A percentile compares a stretch with the other conserved stretches of the same genome.
These are phyloP conservation scores for Peterozyma xylosa DNA, from an alignment of 805 yeast genomes.

Conservation along the genomic window DNA sequence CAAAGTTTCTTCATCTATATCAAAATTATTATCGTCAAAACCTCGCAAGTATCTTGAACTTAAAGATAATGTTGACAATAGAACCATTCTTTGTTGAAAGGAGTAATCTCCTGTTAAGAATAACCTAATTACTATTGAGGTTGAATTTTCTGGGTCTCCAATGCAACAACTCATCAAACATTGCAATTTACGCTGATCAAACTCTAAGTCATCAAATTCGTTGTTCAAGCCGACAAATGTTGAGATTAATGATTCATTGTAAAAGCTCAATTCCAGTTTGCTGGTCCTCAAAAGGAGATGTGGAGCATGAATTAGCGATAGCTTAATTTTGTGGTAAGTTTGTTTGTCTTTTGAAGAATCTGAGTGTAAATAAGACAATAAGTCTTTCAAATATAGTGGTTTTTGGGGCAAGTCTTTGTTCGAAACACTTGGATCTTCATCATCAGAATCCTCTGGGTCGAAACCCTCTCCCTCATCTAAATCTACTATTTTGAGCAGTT, in stretches of 20 bases:
- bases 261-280: slow-evolving; percentile 53
- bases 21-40: slow-evolving; percentile 17
- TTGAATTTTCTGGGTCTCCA: slow-evolving; percentile 29
- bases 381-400: slow-evolving; percentile 70
- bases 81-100: slow-evolving; percentile 64
- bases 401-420: slow-evolving; percentile 26
- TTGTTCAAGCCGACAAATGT: slow-evolving; percentile 48
- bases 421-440: slow-evolving; percentile 33
- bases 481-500: slow-evolving; percentile 10
- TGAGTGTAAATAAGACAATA: slow-evolving; percentile 46
- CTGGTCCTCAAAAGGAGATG: slow-evolving; percentile 61
- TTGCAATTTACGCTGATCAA: slow-evolving; percentile 60
- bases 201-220: slow-evolving; percentile 45
- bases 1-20: slow-evolving; percentile 26
- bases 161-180: slow-evolving; percentile 59
- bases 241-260: slow-evolving; percentile 46
- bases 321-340: slow-evolving; percentile 39
- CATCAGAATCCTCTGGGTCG: slow-evolving; percentile 41
- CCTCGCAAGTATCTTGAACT: slow-evolving; percentile 72
- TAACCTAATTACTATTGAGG: slow-evolving; percentile 37
- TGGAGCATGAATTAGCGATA: slow-evolving; percentile 47
- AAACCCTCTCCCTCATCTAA: slow-evolving; percentile 23
- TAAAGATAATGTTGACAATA: slow-evolving; percentile 62
- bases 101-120: slow-evolving; percentile 72
- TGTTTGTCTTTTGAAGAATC: slow-evolving; percentile 33